A percentile compares a stretch with the other conserved stretches of the same genome.
phyloP scores from a whole-genome alignment of 495 filamentous ascomycete species.

The Tuber indicum region DNA sequence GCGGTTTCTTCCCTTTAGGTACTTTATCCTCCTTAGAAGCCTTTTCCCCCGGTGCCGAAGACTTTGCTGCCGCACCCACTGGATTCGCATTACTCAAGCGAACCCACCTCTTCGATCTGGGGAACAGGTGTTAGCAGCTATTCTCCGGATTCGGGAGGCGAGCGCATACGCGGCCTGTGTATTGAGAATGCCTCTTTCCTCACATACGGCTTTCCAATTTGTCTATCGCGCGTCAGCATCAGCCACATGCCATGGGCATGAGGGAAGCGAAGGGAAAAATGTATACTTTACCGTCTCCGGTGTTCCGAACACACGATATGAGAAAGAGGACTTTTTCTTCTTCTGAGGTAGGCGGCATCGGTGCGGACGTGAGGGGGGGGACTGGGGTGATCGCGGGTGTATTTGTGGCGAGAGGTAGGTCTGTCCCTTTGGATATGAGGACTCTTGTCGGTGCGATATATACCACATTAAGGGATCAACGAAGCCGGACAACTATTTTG shows the following conservation, averaged over 20 bases:
- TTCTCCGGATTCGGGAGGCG: neutral
- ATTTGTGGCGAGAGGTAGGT: neutral
- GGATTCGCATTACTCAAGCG: neutral
- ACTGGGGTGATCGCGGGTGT: neutral
- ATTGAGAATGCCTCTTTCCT: slow-evolving; percentile 7
- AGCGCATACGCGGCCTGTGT: slow-evolving; percentile 11
- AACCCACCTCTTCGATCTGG: neutral
- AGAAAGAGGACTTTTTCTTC: slow-evolving; percentile 16
- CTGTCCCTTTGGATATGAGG: neutral
- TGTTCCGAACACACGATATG: slow-evolving; percentile 6
- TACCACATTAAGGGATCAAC: neutral
- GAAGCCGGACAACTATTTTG: neutral
- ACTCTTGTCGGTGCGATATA: neutral
- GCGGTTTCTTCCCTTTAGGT: neutral
- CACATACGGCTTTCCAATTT: slow-evolving; percentile 11
- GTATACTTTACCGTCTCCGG: slow-evolving; percentile 10
- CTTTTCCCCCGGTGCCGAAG: neutral
- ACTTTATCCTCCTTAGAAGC: slow-evolving; percentile 4
- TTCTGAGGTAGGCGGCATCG: neutral
- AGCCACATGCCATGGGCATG: neutral
- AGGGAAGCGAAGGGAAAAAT: neutral
- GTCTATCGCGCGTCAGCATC: neutral
- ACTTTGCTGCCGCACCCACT: neutral
- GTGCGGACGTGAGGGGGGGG: neutral
- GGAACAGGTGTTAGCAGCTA: neutral